These are phyloP conservation scores for Candida yuanshanica DNA, from an alignment of 805 yeast genomes.

Conservation along the genomic window DNA sequence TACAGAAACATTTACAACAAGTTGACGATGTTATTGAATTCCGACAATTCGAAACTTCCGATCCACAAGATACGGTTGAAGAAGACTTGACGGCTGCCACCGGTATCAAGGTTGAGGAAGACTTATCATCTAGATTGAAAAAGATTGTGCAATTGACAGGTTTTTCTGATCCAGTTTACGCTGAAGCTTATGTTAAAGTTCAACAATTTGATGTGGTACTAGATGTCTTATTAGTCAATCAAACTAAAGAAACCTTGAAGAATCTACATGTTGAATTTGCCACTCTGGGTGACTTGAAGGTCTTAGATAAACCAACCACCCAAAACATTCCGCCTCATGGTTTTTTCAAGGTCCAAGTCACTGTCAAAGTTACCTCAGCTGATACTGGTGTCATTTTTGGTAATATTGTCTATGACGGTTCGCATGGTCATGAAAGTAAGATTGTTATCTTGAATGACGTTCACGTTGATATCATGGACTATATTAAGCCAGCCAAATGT, in stretches of 20 bases:
- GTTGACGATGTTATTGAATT: conserved; percentile 75
- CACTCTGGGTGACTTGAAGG: conserved; percentile 91
- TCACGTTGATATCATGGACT: conserved; percentile 95
- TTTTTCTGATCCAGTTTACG: conserved; percentile 95
- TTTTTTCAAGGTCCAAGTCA: conserved; percentile 82
- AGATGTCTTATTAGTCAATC: conserved; percentile 91
- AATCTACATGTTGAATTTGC: conserved; percentile 93
- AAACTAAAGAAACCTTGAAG: conserved; percentile 84
- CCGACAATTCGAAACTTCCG: conserved; percentile 63
- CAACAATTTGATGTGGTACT: conserved; percentile 94
- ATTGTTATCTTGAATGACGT: conserved; percentile 92
- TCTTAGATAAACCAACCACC: conserved; percentile 84
- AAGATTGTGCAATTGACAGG: conserved; percentile 96
- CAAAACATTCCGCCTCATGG: conserved; percentile 97
- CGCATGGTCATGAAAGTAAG: conserved; percentile 81
- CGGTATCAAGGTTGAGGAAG: conserved; percentile 46
- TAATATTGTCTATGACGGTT: conserved; percentile 94
- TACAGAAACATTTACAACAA: conserved; percentile 61
- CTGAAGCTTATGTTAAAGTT: conserved; percentile 94
- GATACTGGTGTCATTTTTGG: conserved; percentile 98
- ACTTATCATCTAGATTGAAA: conserved; percentile 70
- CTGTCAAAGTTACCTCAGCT: conserved; percentile 92
- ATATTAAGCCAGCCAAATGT: conserved; percentile 91
- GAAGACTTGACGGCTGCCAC: conserved; percentile 59
- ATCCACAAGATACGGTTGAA: conserved; percentile 40